Conservation (phyloP, 2,329 filamentous ascomycete species). For the Cercospora nicotianae region DNA sequence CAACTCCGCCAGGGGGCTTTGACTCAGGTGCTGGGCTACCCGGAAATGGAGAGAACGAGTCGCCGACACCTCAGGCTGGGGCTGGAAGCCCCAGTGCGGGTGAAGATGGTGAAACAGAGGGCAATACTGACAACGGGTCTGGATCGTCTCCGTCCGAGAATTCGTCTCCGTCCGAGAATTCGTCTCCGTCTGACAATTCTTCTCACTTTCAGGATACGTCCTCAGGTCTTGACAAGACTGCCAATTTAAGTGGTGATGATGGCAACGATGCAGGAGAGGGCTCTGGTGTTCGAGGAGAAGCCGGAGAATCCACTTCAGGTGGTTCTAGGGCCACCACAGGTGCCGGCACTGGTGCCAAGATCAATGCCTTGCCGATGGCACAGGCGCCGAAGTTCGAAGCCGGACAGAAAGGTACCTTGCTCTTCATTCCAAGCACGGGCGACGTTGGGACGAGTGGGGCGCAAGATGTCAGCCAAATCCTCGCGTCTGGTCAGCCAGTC, state of each 20-base stretch:
- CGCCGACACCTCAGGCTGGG: background rate
- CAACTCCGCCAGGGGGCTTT: background rate
- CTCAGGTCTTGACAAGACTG: background rate
- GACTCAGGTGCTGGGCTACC: background rate
- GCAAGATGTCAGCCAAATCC: background rate
- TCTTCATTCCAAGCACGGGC: background rate
- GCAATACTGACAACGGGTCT: background rate
- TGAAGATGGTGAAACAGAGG: background rate
- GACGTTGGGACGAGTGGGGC: background rate
- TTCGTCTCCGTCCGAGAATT: background rate
- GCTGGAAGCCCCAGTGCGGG: background rate
- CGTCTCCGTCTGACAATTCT: background rate
- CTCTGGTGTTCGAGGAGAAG: background rate
- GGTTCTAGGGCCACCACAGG: background rate
- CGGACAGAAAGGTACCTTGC: conserved; percentile 4
- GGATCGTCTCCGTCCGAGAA: background rate
- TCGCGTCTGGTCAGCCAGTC: conserved; percentile 1
- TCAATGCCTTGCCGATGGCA: conserved; percentile 1
- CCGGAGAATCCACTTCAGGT: background rate
- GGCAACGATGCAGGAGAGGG: background rate
- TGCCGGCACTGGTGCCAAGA: background rate
- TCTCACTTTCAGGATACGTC: background rate
- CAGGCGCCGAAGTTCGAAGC: conserved; percentile 2
- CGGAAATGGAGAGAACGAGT: background rate
- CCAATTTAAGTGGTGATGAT: background rate